Evolutionary conservation across 805 yeast genomes (phyloP).

Genomic region (Yarrowia deformans): DNA sequence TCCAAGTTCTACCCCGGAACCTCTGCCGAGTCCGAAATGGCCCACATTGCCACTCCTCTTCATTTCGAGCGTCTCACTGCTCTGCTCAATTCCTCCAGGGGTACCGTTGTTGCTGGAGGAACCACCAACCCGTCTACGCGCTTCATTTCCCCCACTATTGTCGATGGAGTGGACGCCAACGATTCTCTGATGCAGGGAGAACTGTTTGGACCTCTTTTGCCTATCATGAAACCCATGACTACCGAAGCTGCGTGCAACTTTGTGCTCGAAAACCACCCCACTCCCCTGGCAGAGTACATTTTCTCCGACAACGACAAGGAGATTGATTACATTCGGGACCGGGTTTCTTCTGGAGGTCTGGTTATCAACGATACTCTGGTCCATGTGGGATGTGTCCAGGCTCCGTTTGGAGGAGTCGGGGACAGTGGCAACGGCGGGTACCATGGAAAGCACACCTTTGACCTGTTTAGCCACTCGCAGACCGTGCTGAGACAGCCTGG

Average conservation of each 20-base stretch:
- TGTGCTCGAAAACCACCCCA: constrained; percentile 62
- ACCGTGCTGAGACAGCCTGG: constrained; percentile 68
- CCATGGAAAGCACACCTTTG: constrained; percentile 74
- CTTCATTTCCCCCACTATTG: constrained; percentile 74
- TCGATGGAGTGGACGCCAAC: constrained; percentile 64
- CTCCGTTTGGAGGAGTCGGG: constrained; percentile 94
- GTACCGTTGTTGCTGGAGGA: constrained; percentile 44
- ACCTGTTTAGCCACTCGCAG: constrained; percentile 76
- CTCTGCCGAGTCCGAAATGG: constrained; percentile 50
- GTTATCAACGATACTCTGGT: constrained; percentile 72
- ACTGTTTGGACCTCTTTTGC: constrained; percentile 84
- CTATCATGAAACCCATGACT: constrained; percentile 62
- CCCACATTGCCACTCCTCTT: constrained; percentile 67
- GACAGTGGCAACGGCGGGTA: constrained; percentile 79
- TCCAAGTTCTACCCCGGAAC: constrained; percentile 52
- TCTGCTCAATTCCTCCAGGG: constrained; percentile 50
- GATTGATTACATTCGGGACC: constrained; percentile 57
- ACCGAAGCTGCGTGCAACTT: constrained; percentile 45
- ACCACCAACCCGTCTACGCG: constrained; percentile 51
- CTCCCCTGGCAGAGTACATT: constrained; percentile 80
- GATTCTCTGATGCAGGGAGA: constrained; percentile 79
- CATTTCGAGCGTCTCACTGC: constrained; percentile 59
- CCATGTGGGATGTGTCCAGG: constrained; percentile 68
- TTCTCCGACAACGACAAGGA: constrained; percentile 61
- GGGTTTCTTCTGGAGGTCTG: constrained; percentile 74